A percentile compares a stretch with the other conserved stretches of the same genome.
phyloP scores from a whole-genome alignment of 306 rosid genomes.

The Begonia peltatifolia region DNA sequence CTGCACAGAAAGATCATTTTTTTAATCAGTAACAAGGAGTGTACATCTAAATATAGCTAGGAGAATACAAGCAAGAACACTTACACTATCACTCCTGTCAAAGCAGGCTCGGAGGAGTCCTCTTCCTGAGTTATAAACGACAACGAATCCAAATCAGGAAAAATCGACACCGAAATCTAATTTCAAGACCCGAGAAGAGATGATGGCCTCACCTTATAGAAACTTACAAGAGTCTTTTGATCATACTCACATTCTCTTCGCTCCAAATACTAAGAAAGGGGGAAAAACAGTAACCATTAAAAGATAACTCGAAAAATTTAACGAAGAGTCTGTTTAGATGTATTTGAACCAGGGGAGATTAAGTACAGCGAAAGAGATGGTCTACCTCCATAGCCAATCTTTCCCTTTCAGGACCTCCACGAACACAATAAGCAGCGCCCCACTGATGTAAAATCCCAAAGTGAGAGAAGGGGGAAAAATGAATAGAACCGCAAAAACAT shows the following conservation, averaged over 20 bases:
- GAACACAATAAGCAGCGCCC: conserved; percentile 81
- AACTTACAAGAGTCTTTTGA: conserved; percentile 27
- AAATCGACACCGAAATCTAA: too few relatives aligned
- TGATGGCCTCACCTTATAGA: conserved; percentile 34
- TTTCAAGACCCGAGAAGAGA: too few relatives aligned
- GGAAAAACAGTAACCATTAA: background rate
- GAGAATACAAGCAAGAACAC: background rate
- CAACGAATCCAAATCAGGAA: background rate
- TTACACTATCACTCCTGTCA: conserved; percentile 15
- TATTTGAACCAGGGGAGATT: too few relatives aligned
- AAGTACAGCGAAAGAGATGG: background rate
- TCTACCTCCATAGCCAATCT: conserved; percentile 70
- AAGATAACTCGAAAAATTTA: too few relatives aligned
- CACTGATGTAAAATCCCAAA: conserved; percentile 31
- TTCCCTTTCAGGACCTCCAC: conserved; percentile 79
- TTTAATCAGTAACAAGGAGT: too few relatives aligned
- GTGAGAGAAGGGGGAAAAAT: conserved; percentile 2
- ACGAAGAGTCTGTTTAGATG: too few relatives aligned
- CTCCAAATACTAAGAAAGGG: conserved; percentile 53
- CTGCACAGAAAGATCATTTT: conserved; percentile 16
- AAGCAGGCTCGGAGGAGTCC: conserved; percentile 4
- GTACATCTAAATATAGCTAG: too few relatives aligned
- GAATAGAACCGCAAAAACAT: too few relatives aligned
- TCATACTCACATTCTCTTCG: conserved; percentile 31
- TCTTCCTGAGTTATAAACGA: conserved; percentile 8